Base-by-base conservation (phyloP, 371 early-diverging fungal genomes). In the Mortierella sp. region DNA sequence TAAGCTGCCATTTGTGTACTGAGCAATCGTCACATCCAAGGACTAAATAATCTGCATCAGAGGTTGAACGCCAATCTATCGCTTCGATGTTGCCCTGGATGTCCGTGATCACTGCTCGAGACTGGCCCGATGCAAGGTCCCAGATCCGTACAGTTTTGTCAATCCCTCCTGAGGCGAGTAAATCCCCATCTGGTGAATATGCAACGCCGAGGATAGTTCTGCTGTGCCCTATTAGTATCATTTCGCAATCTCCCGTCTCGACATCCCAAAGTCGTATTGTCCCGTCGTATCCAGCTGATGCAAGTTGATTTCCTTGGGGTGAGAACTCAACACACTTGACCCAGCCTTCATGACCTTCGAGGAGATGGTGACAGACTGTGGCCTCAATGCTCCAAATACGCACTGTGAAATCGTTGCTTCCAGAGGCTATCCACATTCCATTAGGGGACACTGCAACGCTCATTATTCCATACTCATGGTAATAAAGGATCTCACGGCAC, bases 131-230 rank as follows among this genome's bases (percentile, higher is more conserved):
- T 3, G 34, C 21, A 39, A 49, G 41, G 47, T 62, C 46, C 62
- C 62, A 62, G 7, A 62, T 8, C 25, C 49, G 49, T 7, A 62
- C 49, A 16, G 62, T 62, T n/a, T 31, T 54, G 24, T 62, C 62
- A 0, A 16, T 8, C 46, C 47, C 39, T 0, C 48, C 62, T 1
- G 48, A 54, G 21, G 62, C 54, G 22, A 62, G 16, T 29, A 21
- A 49, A 2, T 24, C 13, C 0, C 49, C 62, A 34, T 37, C 27
- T 2, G 62, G 54, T 2, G 54, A 62, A 39, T 39, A 61, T 0
- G 16, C 46, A 0, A 61, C 43, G 28, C 44, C 2, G 1, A 22
- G 0, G 27, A 60, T 29, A 0, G 12, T 2, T 0, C 12, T 10
- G 22, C 2, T 21, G 43, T 60, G 60, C 5, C 52, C 60, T 4